Evolutionary conservation across 768 basidiomycete species (phyloP).

Genomic region (Auricularia sp.): DNA sequence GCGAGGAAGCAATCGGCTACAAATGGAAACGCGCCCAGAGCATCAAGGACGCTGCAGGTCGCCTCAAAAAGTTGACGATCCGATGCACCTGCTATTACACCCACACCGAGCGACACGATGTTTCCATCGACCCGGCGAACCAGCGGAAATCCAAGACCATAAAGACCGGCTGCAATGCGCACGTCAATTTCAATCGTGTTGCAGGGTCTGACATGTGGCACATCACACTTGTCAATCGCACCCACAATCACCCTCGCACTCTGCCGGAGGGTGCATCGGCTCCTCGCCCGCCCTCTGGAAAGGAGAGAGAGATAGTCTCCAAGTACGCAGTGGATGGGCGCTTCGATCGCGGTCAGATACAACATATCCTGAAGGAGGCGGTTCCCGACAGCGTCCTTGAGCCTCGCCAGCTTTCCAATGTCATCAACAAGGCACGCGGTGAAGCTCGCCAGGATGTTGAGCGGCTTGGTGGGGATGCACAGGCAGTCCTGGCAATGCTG

Average conservation of each 20-base stretch:
- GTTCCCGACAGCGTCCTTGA: not conserved
- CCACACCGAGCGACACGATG: too few species aligned
- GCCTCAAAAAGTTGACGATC: too few species aligned
- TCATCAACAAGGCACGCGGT: conserved; percentile 2
- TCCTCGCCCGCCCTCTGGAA: conserved; percentile 12
- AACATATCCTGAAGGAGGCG: conserved; percentile 6
- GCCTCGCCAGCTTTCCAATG: conserved; percentile 1
- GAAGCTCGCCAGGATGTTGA: not conserved
- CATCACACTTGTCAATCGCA: conserved; percentile 4
- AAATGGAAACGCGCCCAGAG: too few species aligned
- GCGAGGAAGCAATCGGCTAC: too few species aligned
- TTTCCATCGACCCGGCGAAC: too few species aligned
- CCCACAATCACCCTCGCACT: conserved; percentile 9
- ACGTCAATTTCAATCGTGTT: too few species aligned
- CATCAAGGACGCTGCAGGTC: too few species aligned
- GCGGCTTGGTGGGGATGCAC: conserved; percentile 3
- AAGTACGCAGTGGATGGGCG: not conserved
- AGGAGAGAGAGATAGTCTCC: too few species aligned
- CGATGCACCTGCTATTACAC: too few species aligned
- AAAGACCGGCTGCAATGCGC: too few species aligned
- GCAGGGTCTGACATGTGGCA: too few species aligned
- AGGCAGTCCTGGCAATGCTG: not conserved
- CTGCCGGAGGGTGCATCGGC: not conserved
- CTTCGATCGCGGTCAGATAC: conserved; percentile 6
- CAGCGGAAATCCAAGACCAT: too few species aligned